A percentile compares a stretch with the other conserved stretches of the same genome.
Evolutionary conservation across 2,329 filamentous ascomycete genomes (phyloP).

Genomic region (Clarireedia monteithiana): DNA sequence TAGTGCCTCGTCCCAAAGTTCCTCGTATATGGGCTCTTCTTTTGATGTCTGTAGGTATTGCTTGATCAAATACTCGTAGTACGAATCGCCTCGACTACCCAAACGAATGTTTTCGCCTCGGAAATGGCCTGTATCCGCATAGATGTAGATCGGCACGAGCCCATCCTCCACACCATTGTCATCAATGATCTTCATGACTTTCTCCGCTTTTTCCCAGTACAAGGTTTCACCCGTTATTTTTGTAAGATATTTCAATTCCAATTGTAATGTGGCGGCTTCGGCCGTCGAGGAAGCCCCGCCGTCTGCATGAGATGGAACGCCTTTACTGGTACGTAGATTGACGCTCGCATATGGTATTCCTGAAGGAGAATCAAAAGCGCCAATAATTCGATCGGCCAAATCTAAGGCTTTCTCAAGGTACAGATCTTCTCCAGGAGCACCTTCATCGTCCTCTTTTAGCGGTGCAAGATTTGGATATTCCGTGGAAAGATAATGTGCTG

Average conservation of each 20-base stretch:
- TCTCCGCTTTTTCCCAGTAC: conserved; percentile 89
- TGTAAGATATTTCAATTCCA: conserved; percentile 95
- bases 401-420: conserved; percentile 96
- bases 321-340: conserved; percentile 69
- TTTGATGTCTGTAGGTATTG: conserved; percentile 92
- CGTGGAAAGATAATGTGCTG: conserved; percentile 90
- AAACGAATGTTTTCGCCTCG: conserved; percentile 79
- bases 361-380: conserved; percentile 79
- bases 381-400: conserved; percentile 76
- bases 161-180: conserved; percentile 72
- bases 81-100: conserved; percentile 91
- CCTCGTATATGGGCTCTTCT: conserved; percentile 76
- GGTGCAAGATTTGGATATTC: conserved; percentile 74
- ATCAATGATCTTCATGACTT: conserved; percentile 86
- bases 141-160: conserved; percentile 85
- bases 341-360: conserved; percentile 88
- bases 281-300: conserved; percentile 87
- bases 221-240: conserved; percentile 87
- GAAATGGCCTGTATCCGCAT: conserved; percentile 71
- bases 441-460: conserved; percentile 61
- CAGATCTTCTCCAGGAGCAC: conserved; percentile 73
- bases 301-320: conserved; percentile 75
- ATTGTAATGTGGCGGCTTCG: conserved; percentile 83
- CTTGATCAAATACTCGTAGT: conserved; percentile 98
- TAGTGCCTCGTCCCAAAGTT: conserved; percentile 88